Evolutionary conservation across 2,329 filamentous ascomycete species (phyloP).

Genomic region (Xylaria arbuscula): DNA sequence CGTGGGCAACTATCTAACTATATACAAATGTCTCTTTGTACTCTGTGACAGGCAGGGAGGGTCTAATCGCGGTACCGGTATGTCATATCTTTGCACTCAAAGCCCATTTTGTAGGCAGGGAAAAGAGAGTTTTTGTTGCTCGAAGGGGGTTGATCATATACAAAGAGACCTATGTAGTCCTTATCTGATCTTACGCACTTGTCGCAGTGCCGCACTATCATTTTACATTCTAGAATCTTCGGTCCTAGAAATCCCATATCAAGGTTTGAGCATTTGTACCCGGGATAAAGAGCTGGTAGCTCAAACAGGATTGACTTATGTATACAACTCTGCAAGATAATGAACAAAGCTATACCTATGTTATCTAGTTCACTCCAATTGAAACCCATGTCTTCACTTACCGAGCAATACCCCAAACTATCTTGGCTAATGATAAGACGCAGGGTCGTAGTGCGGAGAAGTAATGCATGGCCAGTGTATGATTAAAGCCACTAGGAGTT

Average conservation of each 20-base stretch:
- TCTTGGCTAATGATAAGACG: background rate
- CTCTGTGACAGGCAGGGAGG: too few species aligned
- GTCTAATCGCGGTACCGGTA: too few species aligned
- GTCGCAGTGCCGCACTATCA: too few species aligned
- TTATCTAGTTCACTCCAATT: background rate
- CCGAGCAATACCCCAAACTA: background rate
- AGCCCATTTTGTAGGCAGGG: too few species aligned
- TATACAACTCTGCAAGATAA: background rate
- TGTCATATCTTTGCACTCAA: too few species aligned
- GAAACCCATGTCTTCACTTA: slow-evolving; percentile 2
- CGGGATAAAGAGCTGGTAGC: background rate
- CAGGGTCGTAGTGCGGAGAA: slow-evolving; percentile 8
- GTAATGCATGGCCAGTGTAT: background rate
- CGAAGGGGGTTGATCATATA: too few species aligned
- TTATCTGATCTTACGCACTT: too few species aligned
- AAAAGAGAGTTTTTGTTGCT: too few species aligned
- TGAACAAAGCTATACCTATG: background rate
- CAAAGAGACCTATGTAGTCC: too few species aligned
- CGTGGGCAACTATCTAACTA: too few species aligned
- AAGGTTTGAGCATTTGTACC: background rate
- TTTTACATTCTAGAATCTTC: background rate
- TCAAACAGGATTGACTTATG: background rate
- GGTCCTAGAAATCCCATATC: background rate
- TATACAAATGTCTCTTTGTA: too few species aligned
- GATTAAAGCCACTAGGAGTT: background rate